Percentiles rank a stretch among this genome's conserved stretches.
These are phyloP conservation scores for Lasiodiplodia gonubiensis DNA, from an alignment of 2,329 filamentous ascomycete genomes.

Conservation along the genomic window DNA sequence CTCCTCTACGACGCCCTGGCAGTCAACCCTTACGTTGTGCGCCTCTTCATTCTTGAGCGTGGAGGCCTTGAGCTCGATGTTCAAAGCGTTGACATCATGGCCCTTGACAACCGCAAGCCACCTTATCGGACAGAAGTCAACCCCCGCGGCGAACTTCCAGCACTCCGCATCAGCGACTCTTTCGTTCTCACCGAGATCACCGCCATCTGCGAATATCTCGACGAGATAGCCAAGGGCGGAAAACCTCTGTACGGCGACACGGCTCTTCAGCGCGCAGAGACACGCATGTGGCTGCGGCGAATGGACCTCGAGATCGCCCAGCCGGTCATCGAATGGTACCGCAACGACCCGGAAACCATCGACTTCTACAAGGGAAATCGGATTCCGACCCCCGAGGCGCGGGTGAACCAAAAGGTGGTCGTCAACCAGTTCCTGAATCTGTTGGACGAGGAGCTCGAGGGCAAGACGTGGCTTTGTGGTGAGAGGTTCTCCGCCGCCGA, in stretches of 20 bases:
- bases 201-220: slow-evolving; percentile 21
- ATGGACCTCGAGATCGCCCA: slow-evolving; percentile 17
- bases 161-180: slow-evolving; percentile 66
- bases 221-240: slow-evolving; percentile 6
- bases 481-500: background rate
- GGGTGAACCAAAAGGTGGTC: background rate
- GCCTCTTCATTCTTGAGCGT: slow-evolving; percentile 20
- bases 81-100: background rate
- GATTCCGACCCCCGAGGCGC: background rate
- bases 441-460: slow-evolving; percentile 5
- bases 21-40: slow-evolving; percentile 1
- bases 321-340: background rate
- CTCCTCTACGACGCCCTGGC: slow-evolving; percentile 7
- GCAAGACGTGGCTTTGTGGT: slow-evolving; percentile 5
- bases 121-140: slow-evolving; percentile 10
- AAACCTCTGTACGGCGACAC: background rate
- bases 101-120: slow-evolving; percentile 21
- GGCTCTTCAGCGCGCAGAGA: slow-evolving; percentile 9
- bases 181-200: slow-evolving; percentile 40
- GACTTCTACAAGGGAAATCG: background rate
- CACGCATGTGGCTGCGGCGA: slow-evolving; percentile 20
- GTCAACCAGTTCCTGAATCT: background rate
- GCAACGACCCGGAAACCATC: background rate
- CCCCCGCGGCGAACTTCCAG: slow-evolving; percentile 39
- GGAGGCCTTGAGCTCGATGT: background rate